Evolutionary conservation across 1,139 yeast genomes (phyloP).

Genomic region (Citeromyces hawaiiensis): DNA sequence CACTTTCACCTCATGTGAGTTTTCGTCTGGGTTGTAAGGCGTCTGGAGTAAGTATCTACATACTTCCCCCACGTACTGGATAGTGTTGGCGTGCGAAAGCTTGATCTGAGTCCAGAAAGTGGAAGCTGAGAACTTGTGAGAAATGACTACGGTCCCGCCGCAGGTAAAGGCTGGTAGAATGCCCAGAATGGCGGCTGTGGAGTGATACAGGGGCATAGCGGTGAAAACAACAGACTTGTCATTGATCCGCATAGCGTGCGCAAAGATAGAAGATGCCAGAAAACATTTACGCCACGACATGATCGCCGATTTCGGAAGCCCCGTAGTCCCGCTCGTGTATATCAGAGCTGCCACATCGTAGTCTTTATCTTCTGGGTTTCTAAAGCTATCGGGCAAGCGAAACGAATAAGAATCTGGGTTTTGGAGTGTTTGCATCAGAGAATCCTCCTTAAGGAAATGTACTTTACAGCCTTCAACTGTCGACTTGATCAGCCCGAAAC

Average conservation of each 20-base stretch:
- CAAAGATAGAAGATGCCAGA: slow-evolving; percentile 61
- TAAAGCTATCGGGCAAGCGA: slow-evolving; percentile 38
- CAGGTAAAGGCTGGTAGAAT: slow-evolving; percentile 53
- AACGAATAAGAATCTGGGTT: slow-evolving; percentile 35
- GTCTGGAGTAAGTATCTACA: slow-evolving; percentile 76
- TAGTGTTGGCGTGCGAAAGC: slow-evolving; percentile 57
- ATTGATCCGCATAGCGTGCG: slow-evolving; percentile 52
- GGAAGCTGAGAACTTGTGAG: slow-evolving; percentile 73
- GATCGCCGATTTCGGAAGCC: slow-evolving; percentile 88
- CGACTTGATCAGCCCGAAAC: slow-evolving; percentile 31
- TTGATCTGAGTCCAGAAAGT: slow-evolving; percentile 88
- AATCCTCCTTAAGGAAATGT: slow-evolving; percentile 38
- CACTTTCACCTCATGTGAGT: slow-evolving; percentile 44
- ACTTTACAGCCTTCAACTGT: slow-evolving; percentile 20
- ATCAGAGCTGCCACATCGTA: slow-evolving; percentile 60
- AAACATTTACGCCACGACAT: slow-evolving; percentile 82
- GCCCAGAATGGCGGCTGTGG: slow-evolving; percentile 86
- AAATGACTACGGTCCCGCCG: slow-evolving; percentile 64
- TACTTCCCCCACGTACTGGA: slow-evolving; percentile 93
- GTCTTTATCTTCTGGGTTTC: slow-evolving; percentile 45
- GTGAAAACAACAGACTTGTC: slow-evolving; percentile 54
- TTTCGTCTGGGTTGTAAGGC: slow-evolving; percentile 52
- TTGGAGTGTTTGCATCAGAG: slow-evolving; percentile 25
- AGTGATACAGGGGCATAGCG: slow-evolving; percentile 93
- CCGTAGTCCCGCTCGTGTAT: slow-evolving; percentile 93